These are phyloP conservation scores for Albatrellus ellisii DNA, from an alignment of 768 basidiomycete species.

Conservation along the genomic window DNA sequence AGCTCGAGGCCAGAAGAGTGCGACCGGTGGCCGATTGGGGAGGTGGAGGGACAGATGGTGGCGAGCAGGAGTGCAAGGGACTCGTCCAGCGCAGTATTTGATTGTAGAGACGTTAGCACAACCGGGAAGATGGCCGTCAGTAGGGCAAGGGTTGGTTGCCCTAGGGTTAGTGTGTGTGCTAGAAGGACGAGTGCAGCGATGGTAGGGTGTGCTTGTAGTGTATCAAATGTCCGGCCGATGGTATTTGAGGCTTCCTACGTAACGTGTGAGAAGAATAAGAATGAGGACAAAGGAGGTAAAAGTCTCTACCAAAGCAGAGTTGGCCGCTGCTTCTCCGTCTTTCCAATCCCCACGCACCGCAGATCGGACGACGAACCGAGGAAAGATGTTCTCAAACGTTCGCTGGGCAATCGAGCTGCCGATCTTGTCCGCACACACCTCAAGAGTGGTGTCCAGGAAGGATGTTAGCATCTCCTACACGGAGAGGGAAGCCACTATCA, in stretches of 20 bases:
- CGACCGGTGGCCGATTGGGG: constrained; percentile 1
- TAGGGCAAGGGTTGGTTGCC: constrained; percentile 2
- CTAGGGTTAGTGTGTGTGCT: constrained; percentile 6
- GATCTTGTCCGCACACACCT: constrained; percentile 9
- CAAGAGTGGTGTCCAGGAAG: constrained; percentile 9
- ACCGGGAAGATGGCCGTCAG: constrained; percentile 24
- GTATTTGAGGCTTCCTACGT: constrained; percentile 3
- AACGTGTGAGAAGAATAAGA: not conserved
- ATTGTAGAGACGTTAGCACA: constrained; percentile 37
- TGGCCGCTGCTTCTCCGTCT: constrained; percentile 10
- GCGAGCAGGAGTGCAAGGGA: constrained; percentile 42
- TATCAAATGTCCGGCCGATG: constrained; percentile 5
- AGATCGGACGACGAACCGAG: constrained; percentile 5
- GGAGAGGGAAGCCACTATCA: not conserved
- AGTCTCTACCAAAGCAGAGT: constrained; percentile 7
- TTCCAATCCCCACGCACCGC: constrained; percentile 11
- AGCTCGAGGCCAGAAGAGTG: constrained; percentile 14
- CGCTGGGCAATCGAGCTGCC: constrained; percentile 9
- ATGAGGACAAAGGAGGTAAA: not conserved
- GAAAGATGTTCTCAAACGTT: constrained; percentile 9
- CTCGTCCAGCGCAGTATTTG: constrained; percentile 43
- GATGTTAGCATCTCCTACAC: constrained; percentile 8
- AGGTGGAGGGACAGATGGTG: constrained; percentile 10
- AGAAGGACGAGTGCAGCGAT: constrained; percentile 11
- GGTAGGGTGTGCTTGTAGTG: constrained; percentile 8